Evolutionary conservation across 1,284 basidiomycete genomes (phyloP).

Genomic region (Golubevia pallescens): DNA sequence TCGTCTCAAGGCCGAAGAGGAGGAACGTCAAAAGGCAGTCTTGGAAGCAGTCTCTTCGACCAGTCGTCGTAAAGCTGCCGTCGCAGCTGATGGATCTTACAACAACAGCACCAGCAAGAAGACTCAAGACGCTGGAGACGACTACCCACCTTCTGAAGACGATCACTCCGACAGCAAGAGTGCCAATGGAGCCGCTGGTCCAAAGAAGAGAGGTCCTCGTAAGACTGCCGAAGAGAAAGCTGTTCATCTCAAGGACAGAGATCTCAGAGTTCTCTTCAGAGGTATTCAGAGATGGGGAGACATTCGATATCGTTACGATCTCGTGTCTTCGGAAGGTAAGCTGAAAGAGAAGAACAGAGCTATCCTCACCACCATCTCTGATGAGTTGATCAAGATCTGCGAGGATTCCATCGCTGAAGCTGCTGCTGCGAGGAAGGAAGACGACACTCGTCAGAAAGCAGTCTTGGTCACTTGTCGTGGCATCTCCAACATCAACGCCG

Average conservation of each 20-base stretch:
- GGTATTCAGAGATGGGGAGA: slow-evolving; percentile 63
- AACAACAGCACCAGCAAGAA: slow-evolving; percentile 27
- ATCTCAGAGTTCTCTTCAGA: slow-evolving; percentile 58
- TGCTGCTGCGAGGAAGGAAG: slow-evolving; percentile 44
- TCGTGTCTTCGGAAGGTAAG: slow-evolving; percentile 55
- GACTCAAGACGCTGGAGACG: slow-evolving; percentile 19
- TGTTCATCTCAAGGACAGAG: slow-evolving; percentile 57
- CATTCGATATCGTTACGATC: slow-evolving; percentile 52
- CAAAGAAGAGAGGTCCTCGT: slow-evolving; percentile 20
- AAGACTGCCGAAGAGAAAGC: slow-evolving; percentile 56
- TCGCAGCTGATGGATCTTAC: slow-evolving; percentile 36
- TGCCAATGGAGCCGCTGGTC: slow-evolving; percentile 1
- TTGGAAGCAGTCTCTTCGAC: slow-evolving; percentile 45
- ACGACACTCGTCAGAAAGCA: slow-evolving; percentile 58
- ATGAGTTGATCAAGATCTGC: slow-evolving; percentile 52
- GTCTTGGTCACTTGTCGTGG: slow-evolving; percentile 52
- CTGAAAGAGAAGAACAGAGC: slow-evolving; percentile 60
- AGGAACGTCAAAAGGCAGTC: slow-evolving; percentile 61
- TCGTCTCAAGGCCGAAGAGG: slow-evolving; percentile 56
- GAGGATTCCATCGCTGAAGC: slow-evolving; percentile 54
- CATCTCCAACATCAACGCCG: slow-evolving; percentile 57
- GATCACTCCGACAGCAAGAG: slow-evolving; percentile 16
- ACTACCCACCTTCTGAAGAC: slow-evolving; percentile 15
- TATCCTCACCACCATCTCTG: slow-evolving; percentile 50
- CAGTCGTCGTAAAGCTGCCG: slow-evolving; percentile 40